Evolutionary conservation across 495 filamentous ascomycete species (phyloP), one percentile per base, ranked within the genome.

Genomic region (Podospora tetraspora): DNA sequence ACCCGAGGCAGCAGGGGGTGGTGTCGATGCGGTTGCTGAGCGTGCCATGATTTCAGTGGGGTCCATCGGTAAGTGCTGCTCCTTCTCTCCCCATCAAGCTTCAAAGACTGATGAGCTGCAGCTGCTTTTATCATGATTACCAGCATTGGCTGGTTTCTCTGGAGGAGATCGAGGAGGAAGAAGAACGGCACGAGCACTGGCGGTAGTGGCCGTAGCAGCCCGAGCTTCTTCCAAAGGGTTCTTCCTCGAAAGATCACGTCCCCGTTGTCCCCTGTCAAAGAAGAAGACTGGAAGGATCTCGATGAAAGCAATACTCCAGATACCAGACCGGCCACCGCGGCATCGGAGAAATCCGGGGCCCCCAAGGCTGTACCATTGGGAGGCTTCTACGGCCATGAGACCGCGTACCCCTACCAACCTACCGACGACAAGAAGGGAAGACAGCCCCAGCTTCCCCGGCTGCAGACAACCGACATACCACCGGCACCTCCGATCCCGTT

Each of bases 11-110:
- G 34, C 64, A 29, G 12, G 52, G 19, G 37, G 57, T 8, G 61
- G 67, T 0, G 68, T 82, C 57, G 73, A 78, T 70, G 71, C 73
- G 12, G 77, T 75, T 61, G 75, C 77, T 9, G 79, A 86, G 68
- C 78, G 78, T 32, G 69, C 80, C 19, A 67, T 85, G 64, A 79
- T 86, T 66, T 82, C 82, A 30, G 78, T 78, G 13, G 83, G 83
- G 21, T 75, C 83, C 21, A 84, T 86, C 67, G 82, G 84, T 85
- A 74, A 71, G 77, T 71, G 21, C 27, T 22, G 56, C 27, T 6
- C 30, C 2, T 16, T 30, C 3, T 19, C 21, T 16, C n/a, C 24
- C 9, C 1, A 9, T 13, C 57, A 3, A 22, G 12, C 30, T 62
- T 72, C 57, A 68, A 52, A 69, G 59, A 22, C 29, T n/a, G 3